Evolutionary conservation across 768 basidiomycete species (phyloP).

Genomic region (Coprinopsis strossmayeri): DNA sequence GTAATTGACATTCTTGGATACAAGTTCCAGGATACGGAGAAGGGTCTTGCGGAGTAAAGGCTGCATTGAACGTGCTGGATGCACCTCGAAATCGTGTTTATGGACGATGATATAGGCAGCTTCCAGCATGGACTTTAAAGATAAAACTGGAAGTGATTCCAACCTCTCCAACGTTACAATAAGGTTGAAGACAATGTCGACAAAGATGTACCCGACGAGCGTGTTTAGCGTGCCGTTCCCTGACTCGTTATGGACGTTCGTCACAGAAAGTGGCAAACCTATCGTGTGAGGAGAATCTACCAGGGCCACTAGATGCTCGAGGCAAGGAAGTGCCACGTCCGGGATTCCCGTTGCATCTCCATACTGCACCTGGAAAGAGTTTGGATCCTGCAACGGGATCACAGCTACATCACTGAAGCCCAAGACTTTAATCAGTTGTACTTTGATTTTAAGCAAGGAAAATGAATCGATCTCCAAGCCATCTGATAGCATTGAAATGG

Average conservation of each 20-base stretch:
- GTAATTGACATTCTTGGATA: constrained; percentile 51
- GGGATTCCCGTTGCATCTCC: constrained; percentile 37
- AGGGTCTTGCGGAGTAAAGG: constrained; percentile 46
- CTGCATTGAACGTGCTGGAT: constrained; percentile 27
- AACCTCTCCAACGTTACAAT: constrained; percentile 42
- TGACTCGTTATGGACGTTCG: constrained; percentile 28
- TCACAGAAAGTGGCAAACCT: constrained; percentile 39
- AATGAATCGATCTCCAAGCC: constrained; percentile 48
- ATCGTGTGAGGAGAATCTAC: constrained; percentile 53
- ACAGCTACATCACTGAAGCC: constrained; percentile 51
- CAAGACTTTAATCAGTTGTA: constrained; percentile 37
- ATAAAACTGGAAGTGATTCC: constrained; percentile 43
- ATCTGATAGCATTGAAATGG: constrained; percentile 61
- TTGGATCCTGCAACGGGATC: constrained; percentile 39
- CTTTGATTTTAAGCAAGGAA: constrained; percentile 57
- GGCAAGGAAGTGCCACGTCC: constrained; percentile 42
- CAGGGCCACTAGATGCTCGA: constrained; percentile 49
- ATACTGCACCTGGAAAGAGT: constrained; percentile 49
- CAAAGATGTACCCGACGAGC: constrained; percentile 57
- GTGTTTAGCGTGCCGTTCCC: constrained; percentile 37
- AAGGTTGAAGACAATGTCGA: constrained; percentile 51
- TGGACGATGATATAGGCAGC: constrained; percentile 57
- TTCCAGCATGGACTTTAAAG: constrained; percentile 57
- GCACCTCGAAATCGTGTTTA: constrained; percentile 67
- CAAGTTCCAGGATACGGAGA: constrained; percentile 40